phyloP scores from a whole-genome alignment of 306 rosid genomes.

The Lathyrus aphaca region DNA sequence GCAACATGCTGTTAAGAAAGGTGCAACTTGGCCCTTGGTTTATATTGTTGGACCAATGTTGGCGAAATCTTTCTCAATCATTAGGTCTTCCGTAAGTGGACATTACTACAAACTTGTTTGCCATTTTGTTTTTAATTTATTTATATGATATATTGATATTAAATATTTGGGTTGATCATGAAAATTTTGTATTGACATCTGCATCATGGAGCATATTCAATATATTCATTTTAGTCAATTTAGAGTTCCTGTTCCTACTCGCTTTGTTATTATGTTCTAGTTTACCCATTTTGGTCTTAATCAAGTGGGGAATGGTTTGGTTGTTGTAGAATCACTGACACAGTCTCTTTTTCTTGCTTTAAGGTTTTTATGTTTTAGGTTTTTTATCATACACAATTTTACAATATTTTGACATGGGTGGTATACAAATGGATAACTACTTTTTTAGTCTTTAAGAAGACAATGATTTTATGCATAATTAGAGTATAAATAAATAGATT shows the following conservation, averaged over 20 bases:
- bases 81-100: conserved; percentile 77
- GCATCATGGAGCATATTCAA: conserved; percentile 2
- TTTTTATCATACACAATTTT: conserved; percentile 16
- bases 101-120: conserved; percentile 21
- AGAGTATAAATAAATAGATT: conserved; percentile 21
- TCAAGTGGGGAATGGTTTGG: conserved; percentile 11
- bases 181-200: conserved; percentile 19
- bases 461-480: conserved; percentile 4
- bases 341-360: conserved; percentile 14
- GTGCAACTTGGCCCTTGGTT: conserved; percentile 85
- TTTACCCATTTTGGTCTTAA: conserved; percentile 20
- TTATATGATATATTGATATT: conserved; percentile 11
- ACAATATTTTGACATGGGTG: conserved; percentile 5
- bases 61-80: conserved; percentile 66
- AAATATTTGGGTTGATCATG: conserved; percentile 1
- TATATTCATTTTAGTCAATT: conserved; percentile 24
- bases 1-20: conserved; percentile 63
- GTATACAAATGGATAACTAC: background rate
- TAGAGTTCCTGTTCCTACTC: conserved; percentile 17
- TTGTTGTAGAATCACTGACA: conserved; percentile 7
- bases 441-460: background rate
- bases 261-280: conserved; percentile 7
- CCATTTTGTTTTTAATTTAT: conserved; percentile 13
- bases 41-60: conserved; percentile 84
- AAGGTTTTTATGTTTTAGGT: background rate